These are phyloP conservation scores for Gnomoniopsis smithogilvyi DNA, from an alignment of 2,329 filamentous ascomycete genomes.

Conservation along the genomic window DNA sequence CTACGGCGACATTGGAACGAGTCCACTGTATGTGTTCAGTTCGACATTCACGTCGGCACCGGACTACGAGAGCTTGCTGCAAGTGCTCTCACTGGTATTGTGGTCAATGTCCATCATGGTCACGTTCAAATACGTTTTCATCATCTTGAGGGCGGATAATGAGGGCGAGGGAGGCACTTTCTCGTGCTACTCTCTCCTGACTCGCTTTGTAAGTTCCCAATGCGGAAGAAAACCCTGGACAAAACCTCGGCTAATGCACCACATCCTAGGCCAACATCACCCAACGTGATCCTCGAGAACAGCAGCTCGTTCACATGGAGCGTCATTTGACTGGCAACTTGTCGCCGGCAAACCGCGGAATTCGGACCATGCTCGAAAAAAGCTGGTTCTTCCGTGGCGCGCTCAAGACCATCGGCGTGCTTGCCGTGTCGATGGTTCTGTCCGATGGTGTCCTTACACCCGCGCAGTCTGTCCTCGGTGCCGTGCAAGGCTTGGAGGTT, in stretches of 20 bases:
- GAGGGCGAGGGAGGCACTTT: conserved; percentile 69
- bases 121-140: conserved; percentile 63
- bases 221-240: neutral
- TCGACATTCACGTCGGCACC: conserved; percentile 57
- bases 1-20: conserved; percentile 49
- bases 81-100: conserved; percentile 63
- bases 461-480: conserved; percentile 65
- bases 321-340: conserved; percentile 55
- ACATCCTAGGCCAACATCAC: conserved; percentile 50
- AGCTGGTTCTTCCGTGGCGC: conserved; percentile 48
- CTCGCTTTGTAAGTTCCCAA: conserved; percentile 40
- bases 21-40: conserved; percentile 68
- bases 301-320: conserved; percentile 53
- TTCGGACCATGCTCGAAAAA: conserved; percentile 56
- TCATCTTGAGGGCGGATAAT: conserved; percentile 63
- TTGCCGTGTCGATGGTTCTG: conserved; percentile 65
- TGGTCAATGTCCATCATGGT: conserved; percentile 69
- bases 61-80: conserved; percentile 52
- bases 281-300: conserved; percentile 56
- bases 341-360: conserved; percentile 43
- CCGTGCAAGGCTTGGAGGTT: conserved; percentile 60
- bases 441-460: conserved; percentile 62
- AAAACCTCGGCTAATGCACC: neutral
- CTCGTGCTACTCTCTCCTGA: conserved; percentile 61
- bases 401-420: conserved; percentile 58